These are phyloP conservation scores for Hypoxylon sp. DNA, from an alignment of 2,329 filamentous ascomycete genomes.

Conservation along the genomic window DNA sequence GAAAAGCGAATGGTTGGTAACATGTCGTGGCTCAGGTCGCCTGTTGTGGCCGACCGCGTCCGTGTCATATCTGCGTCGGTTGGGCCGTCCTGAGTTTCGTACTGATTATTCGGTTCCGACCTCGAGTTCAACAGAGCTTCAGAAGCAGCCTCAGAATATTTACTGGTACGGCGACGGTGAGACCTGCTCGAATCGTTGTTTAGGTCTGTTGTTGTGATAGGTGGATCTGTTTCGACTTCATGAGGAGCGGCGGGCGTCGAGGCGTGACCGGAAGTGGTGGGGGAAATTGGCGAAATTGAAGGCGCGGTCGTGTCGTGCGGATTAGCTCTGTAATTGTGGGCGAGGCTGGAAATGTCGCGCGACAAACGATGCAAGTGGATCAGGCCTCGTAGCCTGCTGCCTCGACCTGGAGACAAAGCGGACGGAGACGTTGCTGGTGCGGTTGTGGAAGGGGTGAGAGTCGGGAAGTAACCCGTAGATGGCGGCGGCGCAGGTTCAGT, in stretches of 20 bases:
- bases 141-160: conserved; percentile 47
- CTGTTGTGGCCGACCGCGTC: conserved; percentile 57
- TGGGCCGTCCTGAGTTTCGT: conserved; percentile 22
- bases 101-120: conserved; percentile 31
- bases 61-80: conserved; percentile 57
- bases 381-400: conserved; percentile 48
- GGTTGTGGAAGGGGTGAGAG: conserved; percentile 46
- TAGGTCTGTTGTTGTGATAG: conserved; percentile 26
- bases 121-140: conserved; percentile 47
- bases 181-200: conserved; percentile 30
- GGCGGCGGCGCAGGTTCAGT: conserved; percentile 48
- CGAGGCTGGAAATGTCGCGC: conserved; percentile 41
- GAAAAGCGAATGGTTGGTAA: conserved; percentile 91
- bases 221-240: conserved; percentile 33
- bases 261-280: conserved; percentile 32
- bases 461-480: conserved; percentile 49
- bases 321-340: conserved; percentile 36
- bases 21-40: conserved; percentile 52
- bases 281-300: conserved; percentile 44
- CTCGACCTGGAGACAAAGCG: conserved; percentile 39
- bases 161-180: conserved; percentile 41
- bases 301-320: conserved; percentile 34
- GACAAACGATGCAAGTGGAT: conserved; percentile 49
- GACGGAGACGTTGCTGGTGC: conserved; percentile 37
- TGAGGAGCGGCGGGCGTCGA: conserved; percentile 28